Evolutionary conservation across 1,284 basidiomycete genomes (phyloP).

Genomic region (Cutaneotrichosporon cyanovorans): DNA sequence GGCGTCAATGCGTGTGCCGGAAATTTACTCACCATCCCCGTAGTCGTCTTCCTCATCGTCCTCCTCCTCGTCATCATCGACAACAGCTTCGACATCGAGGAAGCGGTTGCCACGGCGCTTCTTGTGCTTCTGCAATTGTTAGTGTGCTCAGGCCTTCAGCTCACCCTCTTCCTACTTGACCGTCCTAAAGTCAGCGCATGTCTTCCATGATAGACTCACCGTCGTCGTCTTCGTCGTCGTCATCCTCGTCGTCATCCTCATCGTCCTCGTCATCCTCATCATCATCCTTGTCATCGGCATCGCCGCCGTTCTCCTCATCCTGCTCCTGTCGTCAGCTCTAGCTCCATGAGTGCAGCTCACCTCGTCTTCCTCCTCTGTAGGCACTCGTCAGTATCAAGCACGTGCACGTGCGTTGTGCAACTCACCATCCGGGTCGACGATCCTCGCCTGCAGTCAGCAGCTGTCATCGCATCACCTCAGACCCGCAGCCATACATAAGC

Average conservation of each 20-base stretch:
- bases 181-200: neutral
- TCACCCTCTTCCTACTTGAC: slow-evolving; percentile 7
- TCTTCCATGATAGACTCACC: neutral
- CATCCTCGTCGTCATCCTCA: slow-evolving; percentile 45
- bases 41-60: slow-evolving; percentile 81
- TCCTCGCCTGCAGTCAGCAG: slow-evolving; percentile 22
- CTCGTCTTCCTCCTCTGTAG: slow-evolving; percentile 20
- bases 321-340: slow-evolving; percentile 17
- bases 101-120: slow-evolving; percentile 64
- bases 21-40: slow-evolving; percentile 54
- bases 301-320: slow-evolving; percentile 49
- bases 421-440: slow-evolving; percentile 36
- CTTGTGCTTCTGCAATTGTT: slow-evolving; percentile 13
- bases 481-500: no score
- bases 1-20: neutral
- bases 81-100: slow-evolving; percentile 91
- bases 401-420: neutral
- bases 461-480: no score
- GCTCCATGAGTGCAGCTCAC: slow-evolving; percentile 11
- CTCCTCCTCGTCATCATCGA: slow-evolving; percentile 89
- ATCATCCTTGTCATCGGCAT: slow-evolving; percentile 41
- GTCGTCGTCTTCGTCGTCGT: slow-evolving; percentile 16
- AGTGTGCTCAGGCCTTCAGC: neutral
- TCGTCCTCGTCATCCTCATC: slow-evolving; percentile 57
- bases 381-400: neutral